phyloP scores from a whole-genome alignment of 371 early-diverging fungal genomes.

The Syncephalis fuscata region DNA sequence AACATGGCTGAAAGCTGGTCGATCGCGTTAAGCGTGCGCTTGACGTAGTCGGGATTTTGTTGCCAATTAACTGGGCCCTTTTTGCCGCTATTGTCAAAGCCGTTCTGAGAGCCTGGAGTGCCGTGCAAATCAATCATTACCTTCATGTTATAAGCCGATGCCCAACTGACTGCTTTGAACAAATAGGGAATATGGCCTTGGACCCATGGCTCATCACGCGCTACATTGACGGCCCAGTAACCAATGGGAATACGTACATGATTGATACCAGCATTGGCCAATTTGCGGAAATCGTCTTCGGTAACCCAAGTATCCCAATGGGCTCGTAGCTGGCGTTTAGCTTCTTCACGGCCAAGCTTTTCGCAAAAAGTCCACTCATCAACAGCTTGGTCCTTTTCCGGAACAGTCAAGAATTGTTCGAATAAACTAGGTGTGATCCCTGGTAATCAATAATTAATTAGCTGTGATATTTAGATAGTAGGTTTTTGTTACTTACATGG shows the following conservation, averaged over 20 bases:
- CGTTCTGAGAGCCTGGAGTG: conserved; percentile 56
- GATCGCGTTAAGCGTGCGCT: background rate
- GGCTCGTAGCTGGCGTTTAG: conserved; percentile 22
- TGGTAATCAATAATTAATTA: conserved; percentile 9
- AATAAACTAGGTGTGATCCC: conserved; percentile 57
- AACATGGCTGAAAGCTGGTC: background rate
- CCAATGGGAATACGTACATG: conserved; percentile 61
- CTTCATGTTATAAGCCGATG: conserved; percentile 42
- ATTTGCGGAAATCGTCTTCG: conserved; percentile 39
- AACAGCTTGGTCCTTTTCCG: conserved; percentile 12
- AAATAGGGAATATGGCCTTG: conserved; percentile 25
- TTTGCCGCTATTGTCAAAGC: conserved; percentile 24
- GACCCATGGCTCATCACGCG: conserved; percentile 36
- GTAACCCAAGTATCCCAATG: conserved; percentile 59
- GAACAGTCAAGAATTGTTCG: conserved; percentile 22
- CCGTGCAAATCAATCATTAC: conserved; percentile 62
- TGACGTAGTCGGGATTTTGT: background rate
- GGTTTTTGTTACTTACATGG: conserved; percentile 11
- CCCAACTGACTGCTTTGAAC: conserved; percentile 39
- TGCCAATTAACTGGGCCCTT: background rate
- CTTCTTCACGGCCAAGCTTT: conserved; percentile 33
- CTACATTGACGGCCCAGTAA: conserved; percentile 46
- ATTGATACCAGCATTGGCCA: conserved; percentile 44
- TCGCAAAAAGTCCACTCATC: conserved; percentile 53
- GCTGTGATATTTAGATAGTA: background rate